Percentiles rank a stretch among this genome's conserved stretches.
These are phyloP conservation scores for Pichia manshurica DNA, from an alignment of 805 yeast species.

Conservation along the genomic window DNA sequence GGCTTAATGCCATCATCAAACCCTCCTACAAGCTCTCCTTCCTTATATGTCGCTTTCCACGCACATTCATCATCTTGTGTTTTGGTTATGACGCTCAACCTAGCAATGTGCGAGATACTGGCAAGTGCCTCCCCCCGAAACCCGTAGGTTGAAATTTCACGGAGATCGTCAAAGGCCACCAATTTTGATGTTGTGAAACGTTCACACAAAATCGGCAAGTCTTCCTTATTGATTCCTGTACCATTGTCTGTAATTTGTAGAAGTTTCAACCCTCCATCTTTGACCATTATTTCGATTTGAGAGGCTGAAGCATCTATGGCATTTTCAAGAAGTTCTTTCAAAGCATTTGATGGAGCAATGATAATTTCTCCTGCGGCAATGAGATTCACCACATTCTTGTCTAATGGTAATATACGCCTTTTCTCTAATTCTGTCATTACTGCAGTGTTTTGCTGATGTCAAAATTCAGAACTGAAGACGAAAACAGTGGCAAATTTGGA, in stretches of 20 bases:
- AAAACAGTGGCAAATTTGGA: too few species aligned
- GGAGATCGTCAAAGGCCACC: constrained; percentile 65
- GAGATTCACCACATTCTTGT: constrained; percentile 68
- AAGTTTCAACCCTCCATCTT: constrained; percentile 86
- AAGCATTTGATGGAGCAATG: constrained; percentile 87
- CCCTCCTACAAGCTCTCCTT: constrained; percentile 47
- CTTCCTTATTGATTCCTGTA: constrained; percentile 66
- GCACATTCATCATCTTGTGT: constrained; percentile 58
- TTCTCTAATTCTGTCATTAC: constrained; percentile 3
- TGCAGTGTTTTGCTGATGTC: neutral
- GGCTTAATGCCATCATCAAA: constrained; percentile 48
- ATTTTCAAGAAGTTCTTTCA: constrained; percentile 90
- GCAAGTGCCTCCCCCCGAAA: constrained; percentile 97
- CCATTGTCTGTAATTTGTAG: constrained; percentile 91
- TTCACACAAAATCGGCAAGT: constrained; percentile 75
- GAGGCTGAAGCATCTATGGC: constrained; percentile 82
- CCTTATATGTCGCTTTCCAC: constrained; percentile 58
- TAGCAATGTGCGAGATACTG: constrained; percentile 84
- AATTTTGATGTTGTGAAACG: constrained; percentile 91
- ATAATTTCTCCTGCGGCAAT: constrained; percentile 98
- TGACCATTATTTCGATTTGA: constrained; percentile 68
- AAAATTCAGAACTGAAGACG: too few species aligned
- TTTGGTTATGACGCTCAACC: constrained; percentile 75
- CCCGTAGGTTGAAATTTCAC: constrained; percentile 72
- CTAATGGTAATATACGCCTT: constrained; percentile 38